Conservation (phyloP, 78 protist genomes). For the Dictyostelium citrinum region DNA sequence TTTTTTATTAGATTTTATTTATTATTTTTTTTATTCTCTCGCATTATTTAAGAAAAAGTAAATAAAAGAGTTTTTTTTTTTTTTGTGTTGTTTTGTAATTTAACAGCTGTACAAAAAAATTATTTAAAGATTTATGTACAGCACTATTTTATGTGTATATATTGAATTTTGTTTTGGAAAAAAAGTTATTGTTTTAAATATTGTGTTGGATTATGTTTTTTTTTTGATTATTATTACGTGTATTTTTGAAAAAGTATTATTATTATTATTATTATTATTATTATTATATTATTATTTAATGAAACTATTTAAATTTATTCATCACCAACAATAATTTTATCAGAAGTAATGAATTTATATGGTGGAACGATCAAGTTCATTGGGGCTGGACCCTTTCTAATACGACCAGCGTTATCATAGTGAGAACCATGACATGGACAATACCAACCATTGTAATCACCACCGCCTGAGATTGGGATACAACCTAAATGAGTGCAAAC, state of each 20-base stretch:
- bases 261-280: background rate
- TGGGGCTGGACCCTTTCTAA: constrained; percentile 89
- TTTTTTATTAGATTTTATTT: background rate
- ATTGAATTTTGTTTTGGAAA: background rate
- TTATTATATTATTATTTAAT: background rate
- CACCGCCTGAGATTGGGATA: constrained; percentile 94
- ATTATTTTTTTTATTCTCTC: background rate
- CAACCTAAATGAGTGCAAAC: constrained; percentile 99
- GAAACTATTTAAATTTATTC: constrained; percentile 9
- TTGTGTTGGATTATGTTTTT: background rate
- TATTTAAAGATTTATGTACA: background rate
- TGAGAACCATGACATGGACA: constrained; percentile 99
- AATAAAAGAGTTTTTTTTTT: background rate
- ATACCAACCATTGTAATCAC: constrained; percentile 96
- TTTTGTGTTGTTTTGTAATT: background rate
- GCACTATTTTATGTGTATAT: background rate
- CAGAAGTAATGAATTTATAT: constrained; percentile 47
- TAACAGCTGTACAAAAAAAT: background rate
- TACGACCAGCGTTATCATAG: constrained; percentile 97
- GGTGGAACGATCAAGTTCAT: constrained; percentile 70
- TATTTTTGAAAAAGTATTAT: background rate
- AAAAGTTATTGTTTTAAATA: background rate
- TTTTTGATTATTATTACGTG: background rate
- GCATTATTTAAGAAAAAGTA: background rate
- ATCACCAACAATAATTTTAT: constrained; percentile 63